Conservation (phyloP, 768 basidiomycete species). For the Boletus reticuloceps region DNA sequence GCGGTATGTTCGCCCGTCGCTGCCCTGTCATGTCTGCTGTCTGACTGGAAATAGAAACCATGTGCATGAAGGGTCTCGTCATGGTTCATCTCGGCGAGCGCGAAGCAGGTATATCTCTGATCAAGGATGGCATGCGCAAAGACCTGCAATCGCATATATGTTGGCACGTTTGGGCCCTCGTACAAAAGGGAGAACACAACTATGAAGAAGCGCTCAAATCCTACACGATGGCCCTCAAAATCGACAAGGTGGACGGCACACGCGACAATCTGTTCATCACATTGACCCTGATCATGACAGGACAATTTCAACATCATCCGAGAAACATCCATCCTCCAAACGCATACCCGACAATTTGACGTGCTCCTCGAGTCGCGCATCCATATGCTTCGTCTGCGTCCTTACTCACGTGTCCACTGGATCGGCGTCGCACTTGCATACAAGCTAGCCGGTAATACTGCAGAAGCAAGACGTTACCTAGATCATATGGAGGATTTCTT, state of each 20-base stretch:
- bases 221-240: slow-evolving; percentile 83
- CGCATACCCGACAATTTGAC: slow-evolving; percentile 81
- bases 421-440: slow-evolving; percentile 84
- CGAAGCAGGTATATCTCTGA: slow-evolving; percentile 78
- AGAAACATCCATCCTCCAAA: slow-evolving; percentile 85
- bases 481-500: slow-evolving; percentile 68
- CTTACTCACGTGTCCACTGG: slow-evolving; percentile 87
- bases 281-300: slow-evolving; percentile 38
- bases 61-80: slow-evolving; percentile 95
- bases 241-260: slow-evolving; percentile 70
- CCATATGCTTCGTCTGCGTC: slow-evolving; percentile 74
- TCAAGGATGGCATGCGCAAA: slow-evolving; percentile 78
- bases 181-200: slow-evolving; percentile 92
- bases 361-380: slow-evolving; percentile 79
- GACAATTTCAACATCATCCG: slow-evolving; percentile 93
- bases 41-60: slow-evolving; percentile 60
- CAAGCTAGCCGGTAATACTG: slow-evolving; percentile 73
- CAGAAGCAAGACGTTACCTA: slow-evolving; percentile 68
- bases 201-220: slow-evolving; percentile 94
- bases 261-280: background rate
- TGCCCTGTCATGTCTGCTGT: background rate
- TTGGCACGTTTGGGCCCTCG: slow-evolving; percentile 97
- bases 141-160: slow-evolving; percentile 90
- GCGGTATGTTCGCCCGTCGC: slow-evolving; percentile 55
- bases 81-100: slow-evolving; percentile 75